Evolutionary conservation across 164 flowering plant species (phyloP), one percentile per base, ranked within the genome.

Genomic region (Brasenia schreberi): DNA sequence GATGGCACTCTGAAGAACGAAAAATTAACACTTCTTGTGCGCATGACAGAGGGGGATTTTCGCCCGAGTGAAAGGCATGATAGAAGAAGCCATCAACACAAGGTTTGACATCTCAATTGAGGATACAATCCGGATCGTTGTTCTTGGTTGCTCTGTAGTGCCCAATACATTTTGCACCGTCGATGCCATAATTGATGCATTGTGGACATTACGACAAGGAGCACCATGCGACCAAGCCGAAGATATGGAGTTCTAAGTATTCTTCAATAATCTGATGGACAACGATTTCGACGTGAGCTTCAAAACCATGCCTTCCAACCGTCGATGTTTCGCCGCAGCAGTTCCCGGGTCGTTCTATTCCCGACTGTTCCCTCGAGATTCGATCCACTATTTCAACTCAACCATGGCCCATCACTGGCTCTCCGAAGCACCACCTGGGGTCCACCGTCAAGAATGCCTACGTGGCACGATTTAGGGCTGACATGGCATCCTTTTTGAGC

Each of bases 251-350:
- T 75, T 68, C 43, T 76, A 74, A 23, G 79, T 74, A 14, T 70
- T 53, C 67, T 74, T 76, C 62, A 76, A 70, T 18, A 79, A 74
- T 65, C 74, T 65, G 5, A 19, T 52, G 7, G 39, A 63, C 14
- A 79, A 72, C 42, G 81, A 79, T 59, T 79, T 79, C 74, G 74
- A 74, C 64, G 67, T 69, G 0, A 73, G 76, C n/a, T 76, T 74
- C 33, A 16, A 42, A 7, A 2, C 19, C 4, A n/a, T 65, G 60
- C 43, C 18, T 18, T 10, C 9, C 0, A 5, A 19, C 43, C 43
- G 43, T 19, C 44, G 42, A 17, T 63, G 9, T n/a, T 73, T 71
- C 19, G 71, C 68, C 0, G 74, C 73, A 0, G 79, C 71, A 5
- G 76, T 69, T 4, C 79, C 76, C 4, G 82, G 82, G 6, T 79